These are phyloP conservation scores for Clarkia xantiana DNA, from an alignment of 345 rosid species.

Conservation along the genomic window DNA sequence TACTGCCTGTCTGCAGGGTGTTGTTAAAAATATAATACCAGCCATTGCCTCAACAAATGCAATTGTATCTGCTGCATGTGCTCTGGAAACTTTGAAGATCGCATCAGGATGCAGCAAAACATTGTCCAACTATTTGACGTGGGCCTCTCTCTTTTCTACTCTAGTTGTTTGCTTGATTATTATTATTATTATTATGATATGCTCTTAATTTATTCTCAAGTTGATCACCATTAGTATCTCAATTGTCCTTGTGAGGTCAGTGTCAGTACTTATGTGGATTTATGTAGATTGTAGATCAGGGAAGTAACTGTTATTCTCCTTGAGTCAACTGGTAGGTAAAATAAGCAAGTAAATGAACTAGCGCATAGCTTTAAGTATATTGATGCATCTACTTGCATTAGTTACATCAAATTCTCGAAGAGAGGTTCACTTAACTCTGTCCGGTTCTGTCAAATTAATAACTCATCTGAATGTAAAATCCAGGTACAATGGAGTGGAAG, in stretches of 20 bases:
- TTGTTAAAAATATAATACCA: slow-evolving; percentile 89
- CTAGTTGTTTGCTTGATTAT: not conserved
- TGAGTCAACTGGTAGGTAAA: too few species aligned
- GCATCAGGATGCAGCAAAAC: slow-evolving; percentile 95
- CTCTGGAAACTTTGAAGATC: slow-evolving; percentile 89
- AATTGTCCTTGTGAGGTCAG: too few species aligned
- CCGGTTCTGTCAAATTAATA: too few species aligned
- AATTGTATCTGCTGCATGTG: slow-evolving; percentile 82
- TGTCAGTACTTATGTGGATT: too few species aligned
- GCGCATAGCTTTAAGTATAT: too few species aligned
- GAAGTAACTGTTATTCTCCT: too few species aligned
- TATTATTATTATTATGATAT: not conserved
- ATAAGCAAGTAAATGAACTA: too few species aligned
- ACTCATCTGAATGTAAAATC: not conserved
- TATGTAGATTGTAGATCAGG: too few species aligned
- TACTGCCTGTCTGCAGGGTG: slow-evolving; percentile 41
- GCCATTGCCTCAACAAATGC: slow-evolving; percentile 99
- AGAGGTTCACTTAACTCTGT: too few species aligned
- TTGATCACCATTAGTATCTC: not conserved
- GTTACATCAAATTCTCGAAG: too few species aligned
- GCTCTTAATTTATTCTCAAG: not conserved
- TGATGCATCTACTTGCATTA: too few species aligned
- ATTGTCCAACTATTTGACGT: slow-evolving; percentile 77
- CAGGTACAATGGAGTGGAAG: slow-evolving; percentile 85
- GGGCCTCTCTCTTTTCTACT: slow-evolving; percentile 13